phyloP scores from a whole-genome alignment of 306 rosid genomes.

The Benincasa hispida region DNA sequence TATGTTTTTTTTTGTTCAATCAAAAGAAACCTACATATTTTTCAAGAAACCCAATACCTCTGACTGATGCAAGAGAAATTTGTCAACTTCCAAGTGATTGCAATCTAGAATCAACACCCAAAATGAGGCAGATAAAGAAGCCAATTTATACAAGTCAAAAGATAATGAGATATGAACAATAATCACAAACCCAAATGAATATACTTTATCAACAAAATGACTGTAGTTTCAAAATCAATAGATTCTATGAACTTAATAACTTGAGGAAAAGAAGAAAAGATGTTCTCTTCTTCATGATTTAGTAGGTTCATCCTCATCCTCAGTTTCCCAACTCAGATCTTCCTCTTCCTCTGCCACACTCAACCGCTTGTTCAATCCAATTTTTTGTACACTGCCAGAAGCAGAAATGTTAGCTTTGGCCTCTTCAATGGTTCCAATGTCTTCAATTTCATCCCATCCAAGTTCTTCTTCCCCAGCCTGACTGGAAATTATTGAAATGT shows the following conservation, averaged over 20 bases:
- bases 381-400: slow-evolving; percentile 19
- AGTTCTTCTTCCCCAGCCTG: slow-evolving; percentile 75
- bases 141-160: no score
- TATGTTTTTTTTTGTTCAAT: no score
- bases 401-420: slow-evolving; percentile 23
- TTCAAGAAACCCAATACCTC: not conserved
- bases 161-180: slow-evolving; percentile 2
- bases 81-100: not conserved
- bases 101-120: no score
- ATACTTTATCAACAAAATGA: not conserved
- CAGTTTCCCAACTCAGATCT: slow-evolving; percentile 85
- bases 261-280: not conserved
- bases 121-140: no score
- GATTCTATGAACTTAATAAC: not conserved
- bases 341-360: slow-evolving; percentile 39
- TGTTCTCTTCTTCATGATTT: slow-evolving; percentile 29
- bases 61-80: no score
- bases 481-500: slow-evolving; percentile 75
- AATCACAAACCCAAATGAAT: not conserved
- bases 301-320: slow-evolving; percentile 38
- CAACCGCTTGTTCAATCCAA: slow-evolving; percentile 46
- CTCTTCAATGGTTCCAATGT: slow-evolving; percentile 48
- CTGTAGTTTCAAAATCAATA: not conserved
- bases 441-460: slow-evolving; percentile 92
- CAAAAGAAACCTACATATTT: no score